phyloP scores from a whole-genome alignment of 805 yeast species.

The Barnettozyma vustinii region DNA sequence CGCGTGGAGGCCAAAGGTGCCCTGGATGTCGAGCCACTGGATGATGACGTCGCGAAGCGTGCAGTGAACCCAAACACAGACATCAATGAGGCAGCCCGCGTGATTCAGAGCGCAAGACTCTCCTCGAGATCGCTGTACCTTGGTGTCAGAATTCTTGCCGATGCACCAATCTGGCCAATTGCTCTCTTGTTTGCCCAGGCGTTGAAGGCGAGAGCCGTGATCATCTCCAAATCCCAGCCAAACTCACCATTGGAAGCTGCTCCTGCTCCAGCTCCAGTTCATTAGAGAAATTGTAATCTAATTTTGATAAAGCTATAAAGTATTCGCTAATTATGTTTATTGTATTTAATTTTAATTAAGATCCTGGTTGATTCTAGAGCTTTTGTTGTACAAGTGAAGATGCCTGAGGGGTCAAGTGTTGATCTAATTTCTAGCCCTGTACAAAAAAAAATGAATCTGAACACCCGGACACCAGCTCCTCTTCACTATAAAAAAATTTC shows the following conservation, averaged over 20 bases:
- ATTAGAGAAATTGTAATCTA: background rate
- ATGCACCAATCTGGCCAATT: slow-evolving; percentile 85
- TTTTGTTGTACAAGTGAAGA: background rate
- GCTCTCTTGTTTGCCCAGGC: slow-evolving; percentile 78
- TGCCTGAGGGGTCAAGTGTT: too few species aligned
- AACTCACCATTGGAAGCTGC: slow-evolving; percentile 9
- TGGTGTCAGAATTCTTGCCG: slow-evolving; percentile 74
- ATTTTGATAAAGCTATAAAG: slow-evolving; percentile 1
- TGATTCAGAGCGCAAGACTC: slow-evolving; percentile 44
- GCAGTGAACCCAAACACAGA: slow-evolving; percentile 42
- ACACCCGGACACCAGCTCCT: background rate
- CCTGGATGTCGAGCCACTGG: slow-evolving; percentile 43
- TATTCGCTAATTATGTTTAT: background rate
- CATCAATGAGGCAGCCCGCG: slow-evolving; percentile 37
- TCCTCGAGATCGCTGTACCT: slow-evolving; percentile 56
- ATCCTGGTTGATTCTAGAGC: background rate
- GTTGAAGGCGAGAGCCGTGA: slow-evolving; percentile 56
- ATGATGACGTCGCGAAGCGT: slow-evolving; percentile 44
- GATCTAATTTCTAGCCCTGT: background rate
- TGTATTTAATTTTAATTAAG: background rate
- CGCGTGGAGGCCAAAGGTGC: slow-evolving; percentile 57
- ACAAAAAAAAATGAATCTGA: background rate
- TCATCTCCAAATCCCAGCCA: slow-evolving; percentile 26
- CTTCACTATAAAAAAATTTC: background rate
- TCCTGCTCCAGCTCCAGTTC: background rate